These are phyloP conservation scores for Pseudogymnoascus sp. DNA, from an alignment of 2,329 filamentous ascomycete species.

Conservation along the genomic window DNA sequence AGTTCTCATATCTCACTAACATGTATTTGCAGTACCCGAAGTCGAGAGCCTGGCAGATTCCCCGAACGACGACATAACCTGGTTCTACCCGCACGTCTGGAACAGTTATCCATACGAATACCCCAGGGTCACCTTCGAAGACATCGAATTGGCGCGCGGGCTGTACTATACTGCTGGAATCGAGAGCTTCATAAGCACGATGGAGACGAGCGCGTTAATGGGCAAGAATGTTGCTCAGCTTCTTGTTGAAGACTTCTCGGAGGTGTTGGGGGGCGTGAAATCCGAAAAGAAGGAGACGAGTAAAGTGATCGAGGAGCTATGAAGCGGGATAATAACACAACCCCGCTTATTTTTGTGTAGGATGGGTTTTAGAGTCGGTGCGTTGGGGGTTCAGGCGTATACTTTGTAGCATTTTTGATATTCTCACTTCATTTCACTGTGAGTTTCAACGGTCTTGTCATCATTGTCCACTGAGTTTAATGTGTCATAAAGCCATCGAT, in stretches of 20 bases:
- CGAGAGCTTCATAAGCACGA: slow-evolving; percentile 90
- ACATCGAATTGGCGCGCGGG: slow-evolving; percentile 56
- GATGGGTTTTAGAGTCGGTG: background rate
- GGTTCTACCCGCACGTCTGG: slow-evolving; percentile 72
- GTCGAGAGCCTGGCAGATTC: slow-evolving; percentile 17
- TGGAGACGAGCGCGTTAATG: slow-evolving; percentile 93
- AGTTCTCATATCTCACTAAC: slow-evolving; percentile 14
- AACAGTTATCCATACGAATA: slow-evolving; percentile 75
- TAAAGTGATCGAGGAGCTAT: slow-evolving; percentile 14
- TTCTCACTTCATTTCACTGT: background rate
- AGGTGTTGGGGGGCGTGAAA: slow-evolving; percentile 11
- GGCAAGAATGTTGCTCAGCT: slow-evolving; percentile 75
- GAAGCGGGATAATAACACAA: background rate
- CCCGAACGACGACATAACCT: slow-evolving; percentile 47
- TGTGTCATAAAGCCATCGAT: slow-evolving; percentile 6
- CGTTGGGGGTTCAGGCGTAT: background rate
- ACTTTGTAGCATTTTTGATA: background rate
- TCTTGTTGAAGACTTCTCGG: slow-evolving; percentile 52
- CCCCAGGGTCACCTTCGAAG: slow-evolving; percentile 83
- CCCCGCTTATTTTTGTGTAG: background rate
- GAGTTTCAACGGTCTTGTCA: background rate
- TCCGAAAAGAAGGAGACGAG: background rate
- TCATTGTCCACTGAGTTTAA: background rate
- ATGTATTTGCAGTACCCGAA: slow-evolving; percentile 17
- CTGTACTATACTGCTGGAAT: slow-evolving; percentile 69